Evolutionary conservation across 78 protist species (phyloP).

Genomic region (Dictyostelium brefeldianum): DNA sequence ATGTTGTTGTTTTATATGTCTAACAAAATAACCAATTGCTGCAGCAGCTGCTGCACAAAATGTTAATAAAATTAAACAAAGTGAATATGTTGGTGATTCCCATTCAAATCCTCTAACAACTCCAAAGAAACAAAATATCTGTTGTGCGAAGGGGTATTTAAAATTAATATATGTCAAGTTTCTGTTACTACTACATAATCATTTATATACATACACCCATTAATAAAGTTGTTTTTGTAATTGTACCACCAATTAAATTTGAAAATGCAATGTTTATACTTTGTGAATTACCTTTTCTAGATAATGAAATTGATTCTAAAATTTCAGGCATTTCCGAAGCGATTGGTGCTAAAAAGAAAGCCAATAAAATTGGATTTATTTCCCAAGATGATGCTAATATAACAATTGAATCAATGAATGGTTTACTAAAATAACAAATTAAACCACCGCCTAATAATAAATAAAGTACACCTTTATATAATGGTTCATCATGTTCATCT

Average conservation of each 20-base stretch:
- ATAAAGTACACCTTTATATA: conserved; percentile 73
- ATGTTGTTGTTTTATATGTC: conserved; percentile 52
- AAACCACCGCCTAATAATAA: conserved; percentile 80
- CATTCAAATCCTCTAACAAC: conserved; percentile 74
- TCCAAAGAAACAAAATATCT: conserved; percentile 85
- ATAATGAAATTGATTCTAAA: conserved; percentile 74
- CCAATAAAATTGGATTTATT: conserved; percentile 74
- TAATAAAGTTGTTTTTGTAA: conserved; percentile 85
- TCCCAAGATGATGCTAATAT: conserved; percentile 44
- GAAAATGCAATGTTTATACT: conserved; percentile 84
- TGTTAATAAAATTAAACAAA: conserved; percentile 39
- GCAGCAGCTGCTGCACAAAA: conserved; percentile 67
- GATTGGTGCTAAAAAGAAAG: conserved; percentile 89
- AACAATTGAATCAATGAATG: conserved; percentile 84
- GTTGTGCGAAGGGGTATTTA: no score
- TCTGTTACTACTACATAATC: no score
- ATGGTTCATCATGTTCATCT: conserved; percentile 85
- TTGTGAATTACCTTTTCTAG: conserved; percentile 84
- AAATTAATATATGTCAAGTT: no score
- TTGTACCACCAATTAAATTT: conserved; percentile 89
- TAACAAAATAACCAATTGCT: conserved; percentile 59
- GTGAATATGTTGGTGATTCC: conserved; percentile 83
- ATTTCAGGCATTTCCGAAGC: conserved; percentile 91
- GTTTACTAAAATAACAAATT: conserved; percentile 81
- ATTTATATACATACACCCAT: conserved; percentile 87